Base-by-base conservation (phyloP, 176 grass and related monocot genomes). In the Triticum turgidum region DNA sequence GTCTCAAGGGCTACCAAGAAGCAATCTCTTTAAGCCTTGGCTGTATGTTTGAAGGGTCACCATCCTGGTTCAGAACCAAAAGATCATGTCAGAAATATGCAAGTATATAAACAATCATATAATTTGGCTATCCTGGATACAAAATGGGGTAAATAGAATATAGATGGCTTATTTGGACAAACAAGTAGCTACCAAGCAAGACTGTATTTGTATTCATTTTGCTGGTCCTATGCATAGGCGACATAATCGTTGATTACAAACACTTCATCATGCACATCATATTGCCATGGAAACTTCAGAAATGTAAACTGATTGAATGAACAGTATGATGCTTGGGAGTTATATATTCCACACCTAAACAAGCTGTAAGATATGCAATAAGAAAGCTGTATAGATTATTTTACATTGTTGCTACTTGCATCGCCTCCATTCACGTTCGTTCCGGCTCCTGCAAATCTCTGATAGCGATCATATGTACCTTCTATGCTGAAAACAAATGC, bases 401-500 rank as follows among this genome's bases (percentile, higher is more conserved):
- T 91, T 88, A 91, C 86, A 81, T 47, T 33, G 11, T 47, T 54
- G 42, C 25, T 88, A 80, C 66, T 71, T 51, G 0, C 29, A 70
- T 78, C 6, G 61, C 47, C 85, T 71, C 18, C 77, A 56, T 81
- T 88, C 56, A 81, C 8, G 20, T 85, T 74, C 35, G 61, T 88
- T 81, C 42, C 41, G 17, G 70, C n/a, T 78, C 51, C 82, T 0
- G 63, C 22, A 65, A 91, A 88, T 65, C 77, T 82, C 39, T 82
- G 69, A 65, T 82, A 91, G 38, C 86, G 90, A 6, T 80, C 82
- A 78, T 88, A 88, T 65, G 86, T 85, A 29, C 32, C 70, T 88
- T 88, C 86, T 41, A 91, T 85, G 90, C 90, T 92, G 86, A 64
- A 85, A 88, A 72, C 14, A 39, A 35, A 72, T 54, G 88, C 7